Evolutionary conservation across 1,284 basidiomycete genomes (phyloP), one percentile per base, ranked within the genome.

Genomic region (Tranzscheliella williamsii): DNA sequence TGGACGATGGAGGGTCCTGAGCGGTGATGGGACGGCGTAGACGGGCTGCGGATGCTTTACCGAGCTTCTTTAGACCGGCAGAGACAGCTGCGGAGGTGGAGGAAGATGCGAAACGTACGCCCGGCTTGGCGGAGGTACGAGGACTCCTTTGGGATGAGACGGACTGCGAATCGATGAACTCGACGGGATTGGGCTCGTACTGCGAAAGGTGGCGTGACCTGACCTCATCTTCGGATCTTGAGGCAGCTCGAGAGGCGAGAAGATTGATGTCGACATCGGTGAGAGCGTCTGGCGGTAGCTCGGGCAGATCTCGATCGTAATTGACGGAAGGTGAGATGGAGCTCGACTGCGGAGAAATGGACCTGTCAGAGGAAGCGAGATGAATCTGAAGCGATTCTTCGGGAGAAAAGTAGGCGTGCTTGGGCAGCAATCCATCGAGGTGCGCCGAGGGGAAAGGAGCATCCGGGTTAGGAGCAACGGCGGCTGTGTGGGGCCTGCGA

Each of bases 11-110:
- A 11, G 27, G n/a, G 6, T 47, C 37, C 20, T 56, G 61, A 1
- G 41, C 15, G 24, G 58, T 34, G 16, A 42, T 47, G 18, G 38
- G 38, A 20, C 53, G 51, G 20, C 62, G 56, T 23, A 68, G 29
- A 4, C 43, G 45, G 2, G 61, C 66, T 8, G 66, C 57, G 1
- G 66, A 67, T 5, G 48, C 57, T 32, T 66, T 68, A 18, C 66
- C 63, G 7, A 66, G 55, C 43, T 68, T 68, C 35, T 56, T 66
- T 34, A 68, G 54, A 24, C 56, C 46, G 7, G 62, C 66, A 5
- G 57, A 54, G 32, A 63, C 52, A 22, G 56, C 57, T 9, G 56
- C 56, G 11, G 62, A 60, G 18, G 62, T 61, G 15, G 48, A 45
- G 3, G 61, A 47, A n/a, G 46, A 45, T 13, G 55, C 56, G 20